Evolutionary conservation across 163 green algal species (phyloP).

Genomic region (Volvox carteri): DNA sequence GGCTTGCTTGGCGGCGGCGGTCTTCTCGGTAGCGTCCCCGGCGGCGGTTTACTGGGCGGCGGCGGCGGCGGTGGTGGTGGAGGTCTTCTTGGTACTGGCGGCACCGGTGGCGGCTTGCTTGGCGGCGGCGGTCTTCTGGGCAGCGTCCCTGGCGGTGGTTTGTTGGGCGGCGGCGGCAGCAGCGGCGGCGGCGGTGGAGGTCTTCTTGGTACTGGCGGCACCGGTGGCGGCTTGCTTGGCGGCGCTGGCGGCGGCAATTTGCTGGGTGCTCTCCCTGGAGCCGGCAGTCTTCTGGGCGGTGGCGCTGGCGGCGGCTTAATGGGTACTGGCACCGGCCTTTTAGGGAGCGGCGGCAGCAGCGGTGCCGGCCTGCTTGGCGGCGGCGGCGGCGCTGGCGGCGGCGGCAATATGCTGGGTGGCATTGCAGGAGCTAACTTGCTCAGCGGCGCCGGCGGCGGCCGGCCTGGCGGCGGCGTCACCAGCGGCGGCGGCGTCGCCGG

Average conservation of each 20-base stretch:
- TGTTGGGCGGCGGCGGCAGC: neutral
- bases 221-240: neutral
- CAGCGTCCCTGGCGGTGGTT: neutral
- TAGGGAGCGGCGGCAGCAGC: too few relatives aligned
- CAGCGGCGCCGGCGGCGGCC: neutral
- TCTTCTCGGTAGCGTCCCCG: neutral
- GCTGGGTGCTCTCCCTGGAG: neutral
- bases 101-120: neutral
- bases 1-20: neutral
- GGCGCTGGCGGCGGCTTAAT: neutral
- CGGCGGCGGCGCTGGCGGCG: neutral
- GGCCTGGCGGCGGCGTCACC: neutral
- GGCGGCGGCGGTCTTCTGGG: slow-evolving; percentile 10
- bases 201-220: too few relatives aligned
- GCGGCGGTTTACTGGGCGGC: neutral
- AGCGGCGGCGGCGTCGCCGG: neutral
- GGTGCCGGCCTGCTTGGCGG: too few relatives aligned
- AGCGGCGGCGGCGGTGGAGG: too few relatives aligned
- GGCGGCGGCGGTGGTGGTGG: too few relatives aligned
- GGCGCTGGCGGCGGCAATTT: neutral
- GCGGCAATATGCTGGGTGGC: neutral
- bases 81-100: neutral
- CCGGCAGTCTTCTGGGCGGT: neutral
- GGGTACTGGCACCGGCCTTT: too few relatives aligned
- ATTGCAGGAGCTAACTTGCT: too few relatives aligned